Conservation (phyloP, 257 asterid genomes). For the Nicotiana knightiana region DNA sequence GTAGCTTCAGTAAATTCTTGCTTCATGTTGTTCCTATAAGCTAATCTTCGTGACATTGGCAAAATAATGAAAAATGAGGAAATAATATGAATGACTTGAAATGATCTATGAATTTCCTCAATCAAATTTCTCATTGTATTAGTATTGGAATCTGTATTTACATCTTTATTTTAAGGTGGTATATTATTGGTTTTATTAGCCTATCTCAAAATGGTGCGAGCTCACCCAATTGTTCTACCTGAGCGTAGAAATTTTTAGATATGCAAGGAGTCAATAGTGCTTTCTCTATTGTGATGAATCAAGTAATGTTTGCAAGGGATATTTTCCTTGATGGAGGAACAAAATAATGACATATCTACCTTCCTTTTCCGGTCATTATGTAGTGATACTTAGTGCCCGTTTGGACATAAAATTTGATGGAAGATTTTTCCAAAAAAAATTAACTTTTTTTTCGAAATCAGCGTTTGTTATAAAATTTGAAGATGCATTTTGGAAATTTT, state of each 20-base stretch:
- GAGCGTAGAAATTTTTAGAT: neutral
- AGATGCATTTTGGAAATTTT: too few relatives aligned
- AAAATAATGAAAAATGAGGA: neutral
- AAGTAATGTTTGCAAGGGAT: neutral
- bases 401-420: too few relatives aligned
- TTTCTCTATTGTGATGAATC: constrained; percentile 1
- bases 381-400: neutral
- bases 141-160: neutral
- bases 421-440: too few relatives aligned
- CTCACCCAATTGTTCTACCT: neutral
- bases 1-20: neutral
- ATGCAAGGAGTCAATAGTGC: neutral
- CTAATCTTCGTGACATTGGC: neutral
- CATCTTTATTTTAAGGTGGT: neutral
- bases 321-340: neutral
- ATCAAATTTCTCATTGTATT: neutral
- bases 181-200: neutral
- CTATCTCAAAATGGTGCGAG: neutral
- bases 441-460: too few relatives aligned
- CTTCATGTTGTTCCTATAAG: neutral
- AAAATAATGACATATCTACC: neutral
- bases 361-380: neutral
- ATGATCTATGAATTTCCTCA: neutral
- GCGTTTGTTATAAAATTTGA: too few relatives aligned
- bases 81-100: neutral